Conservation (phyloP, 2,329 filamentous ascomycete species). For the Chaetomium sp. region DNA sequence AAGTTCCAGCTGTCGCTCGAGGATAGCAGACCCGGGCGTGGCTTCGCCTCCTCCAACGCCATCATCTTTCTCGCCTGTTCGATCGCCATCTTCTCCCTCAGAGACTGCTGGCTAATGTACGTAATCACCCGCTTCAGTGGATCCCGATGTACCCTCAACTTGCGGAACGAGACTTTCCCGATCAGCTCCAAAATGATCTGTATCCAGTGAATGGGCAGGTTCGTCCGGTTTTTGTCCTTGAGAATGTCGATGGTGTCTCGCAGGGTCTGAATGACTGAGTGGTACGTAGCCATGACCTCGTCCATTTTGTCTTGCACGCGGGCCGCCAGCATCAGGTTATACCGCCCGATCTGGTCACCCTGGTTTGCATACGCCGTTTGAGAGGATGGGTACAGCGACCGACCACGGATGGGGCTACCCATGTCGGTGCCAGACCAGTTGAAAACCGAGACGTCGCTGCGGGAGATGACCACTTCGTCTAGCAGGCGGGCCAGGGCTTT, state of each 20-base stretch:
- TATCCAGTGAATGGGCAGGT: conserved; percentile 24
- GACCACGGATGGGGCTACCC: conserved; percentile 28
- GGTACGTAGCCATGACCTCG: conserved; percentile 24
- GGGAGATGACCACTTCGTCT: conserved; percentile 27
- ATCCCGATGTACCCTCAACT: conserved; percentile 18
- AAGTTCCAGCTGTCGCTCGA: background rate
- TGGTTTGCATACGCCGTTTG: conserved; percentile 24
- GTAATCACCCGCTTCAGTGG: conserved; percentile 24
- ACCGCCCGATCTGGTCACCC: conserved; percentile 17
- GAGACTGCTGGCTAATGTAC: conserved; percentile 20
- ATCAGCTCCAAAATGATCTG: conserved; percentile 23
- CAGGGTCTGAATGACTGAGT: conserved; percentile 23
- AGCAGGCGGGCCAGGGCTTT: conserved; percentile 28
- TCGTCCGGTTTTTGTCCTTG: conserved; percentile 22
- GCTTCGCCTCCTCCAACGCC: background rate
- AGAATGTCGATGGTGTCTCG: conserved; percentile 23
- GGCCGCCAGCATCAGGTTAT: conserved; percentile 22
- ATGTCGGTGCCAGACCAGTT: conserved; percentile 30
- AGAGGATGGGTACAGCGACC: conserved; percentile 29
- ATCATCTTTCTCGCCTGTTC: background rate
- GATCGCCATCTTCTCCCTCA: background rate
- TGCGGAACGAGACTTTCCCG: conserved; percentile 15
- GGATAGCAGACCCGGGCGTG: too few relatives aligned
- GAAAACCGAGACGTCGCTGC: conserved; percentile 31
- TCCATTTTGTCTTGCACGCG: conserved; percentile 23